Percentiles rank a stretch among this genome's conserved stretches.
These are phyloP conservation scores for Murraya koenigii DNA, from an alignment of 345 rosid genomes.

Conservation along the genomic window DNA sequence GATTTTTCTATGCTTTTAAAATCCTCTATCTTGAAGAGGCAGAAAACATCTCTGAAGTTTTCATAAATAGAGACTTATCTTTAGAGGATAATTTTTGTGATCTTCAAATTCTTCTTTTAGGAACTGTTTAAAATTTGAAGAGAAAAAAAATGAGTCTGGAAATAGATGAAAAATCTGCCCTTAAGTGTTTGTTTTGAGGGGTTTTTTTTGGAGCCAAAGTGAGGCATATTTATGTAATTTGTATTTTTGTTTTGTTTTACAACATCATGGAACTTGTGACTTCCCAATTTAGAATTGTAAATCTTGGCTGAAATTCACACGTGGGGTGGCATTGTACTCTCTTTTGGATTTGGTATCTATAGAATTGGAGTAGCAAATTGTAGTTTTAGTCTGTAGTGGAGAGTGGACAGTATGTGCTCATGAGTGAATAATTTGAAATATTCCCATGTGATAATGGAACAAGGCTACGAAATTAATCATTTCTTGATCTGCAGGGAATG, in stretches of 20 bases:
- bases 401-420: conserved; percentile 12
- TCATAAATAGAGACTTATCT: neutral
- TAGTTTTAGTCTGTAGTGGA: neutral
- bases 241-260: neutral
- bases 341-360: neutral
- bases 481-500: conserved; percentile 48
- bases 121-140: neutral
- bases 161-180: too few species aligned
- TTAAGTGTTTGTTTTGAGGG: neutral
- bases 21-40: neutral
- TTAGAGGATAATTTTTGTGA: neutral
- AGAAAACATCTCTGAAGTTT: neutral
- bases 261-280: neutral
- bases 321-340: neutral
- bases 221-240: neutral
- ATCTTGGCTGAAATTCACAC: neutral
- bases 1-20: neutral
- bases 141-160: too few species aligned
- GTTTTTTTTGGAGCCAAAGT: neutral
- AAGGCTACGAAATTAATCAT: neutral
- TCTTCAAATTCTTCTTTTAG: neutral
- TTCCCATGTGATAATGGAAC: neutral
- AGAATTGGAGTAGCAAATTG: neutral
- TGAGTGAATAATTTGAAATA: neutral
- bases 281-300: neutral